Evolutionary conservation across 2,329 filamentous ascomycete genomes (phyloP).

Genomic region (Alternaria sp.): DNA sequence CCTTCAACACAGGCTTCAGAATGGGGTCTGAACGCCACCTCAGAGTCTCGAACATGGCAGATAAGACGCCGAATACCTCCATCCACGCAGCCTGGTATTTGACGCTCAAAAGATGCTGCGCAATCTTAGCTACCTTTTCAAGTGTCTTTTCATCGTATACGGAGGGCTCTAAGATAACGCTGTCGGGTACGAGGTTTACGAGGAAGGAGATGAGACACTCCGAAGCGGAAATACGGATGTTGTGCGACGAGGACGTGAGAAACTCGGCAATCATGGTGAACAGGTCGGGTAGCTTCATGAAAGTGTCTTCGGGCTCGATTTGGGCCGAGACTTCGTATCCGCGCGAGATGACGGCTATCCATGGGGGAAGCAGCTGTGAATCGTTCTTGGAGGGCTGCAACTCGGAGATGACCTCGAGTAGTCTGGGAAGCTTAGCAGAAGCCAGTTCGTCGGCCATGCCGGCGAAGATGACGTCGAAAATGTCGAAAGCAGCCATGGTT

Average conservation of each 20-base stretch:
- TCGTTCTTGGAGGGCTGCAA: conserved; percentile 91
- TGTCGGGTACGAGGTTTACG: conserved; percentile 84
- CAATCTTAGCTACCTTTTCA: conserved; percentile 78
- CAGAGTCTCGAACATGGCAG: conserved; percentile 84
- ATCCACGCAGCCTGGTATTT: conserved; percentile 95
- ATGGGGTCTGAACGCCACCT: conserved; percentile 86
- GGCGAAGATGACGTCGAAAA: conserved; percentile 96
- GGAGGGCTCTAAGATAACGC: conserved; percentile 85
- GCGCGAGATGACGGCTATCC: conserved; percentile 93
- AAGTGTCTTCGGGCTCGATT: conserved; percentile 87
- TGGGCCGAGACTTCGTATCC: conserved; percentile 94
- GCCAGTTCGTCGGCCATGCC: conserved; percentile 88
- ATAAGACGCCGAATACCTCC: conserved; percentile 89
- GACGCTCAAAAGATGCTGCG: conserved; percentile 79
- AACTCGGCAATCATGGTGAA: conserved; percentile 83
- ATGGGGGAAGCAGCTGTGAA: conserved; percentile 91
- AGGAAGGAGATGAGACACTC: conserved; percentile 95
- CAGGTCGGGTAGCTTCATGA: conserved; percentile 84
- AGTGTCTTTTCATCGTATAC: conserved; percentile 91
- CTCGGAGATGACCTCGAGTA: conserved; percentile 91
- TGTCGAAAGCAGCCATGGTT: conserved; percentile 94
- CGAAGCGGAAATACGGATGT: conserved; percentile 92
- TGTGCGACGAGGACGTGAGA: conserved; percentile 85
- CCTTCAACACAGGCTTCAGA: conserved; percentile 76
- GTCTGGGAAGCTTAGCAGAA: conserved; percentile 84